These are phyloP conservation scores for Gonapodya prolifera DNA, from an alignment of 192 early-diverging fungal genomes.

Conservation along the genomic window DNA sequence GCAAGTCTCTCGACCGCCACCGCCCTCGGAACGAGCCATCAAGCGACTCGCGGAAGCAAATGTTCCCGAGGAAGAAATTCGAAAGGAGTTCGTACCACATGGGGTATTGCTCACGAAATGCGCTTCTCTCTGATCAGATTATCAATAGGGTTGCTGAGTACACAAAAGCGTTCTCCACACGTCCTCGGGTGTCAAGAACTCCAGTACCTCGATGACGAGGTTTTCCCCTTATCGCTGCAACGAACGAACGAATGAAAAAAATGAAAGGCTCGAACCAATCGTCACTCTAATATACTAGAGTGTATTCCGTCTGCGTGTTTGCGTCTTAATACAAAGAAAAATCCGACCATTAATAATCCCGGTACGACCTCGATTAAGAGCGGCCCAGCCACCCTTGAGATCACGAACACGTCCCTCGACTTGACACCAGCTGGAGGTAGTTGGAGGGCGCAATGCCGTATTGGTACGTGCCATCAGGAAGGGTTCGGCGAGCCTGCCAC, in stretches of 20 bases:
- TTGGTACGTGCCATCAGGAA: constrained; percentile 42
- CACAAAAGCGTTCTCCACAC: not conserved
- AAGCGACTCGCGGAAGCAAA: not conserved
- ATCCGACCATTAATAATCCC: no score
- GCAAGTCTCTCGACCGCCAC: not conserved
- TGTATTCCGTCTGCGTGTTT: no score
- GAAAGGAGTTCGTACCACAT: not conserved
- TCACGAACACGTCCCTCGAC: not conserved
- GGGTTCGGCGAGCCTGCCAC: constrained; percentile 83
- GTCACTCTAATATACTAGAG: no score
- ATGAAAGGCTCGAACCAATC: no score
- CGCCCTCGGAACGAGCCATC: not conserved
- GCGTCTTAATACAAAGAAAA: no score
- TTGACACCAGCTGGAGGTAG: constrained; percentile 45
- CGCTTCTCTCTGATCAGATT: not conserved
- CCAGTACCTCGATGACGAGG: not conserved
- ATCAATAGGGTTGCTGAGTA: not conserved
- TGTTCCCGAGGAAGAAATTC: not conserved
- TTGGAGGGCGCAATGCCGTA: constrained; percentile 81
- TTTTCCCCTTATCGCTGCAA: not conserved
- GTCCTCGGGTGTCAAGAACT: not conserved
- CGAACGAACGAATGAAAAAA: not conserved
- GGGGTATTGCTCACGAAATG: not conserved
- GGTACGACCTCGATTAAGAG: not conserved
- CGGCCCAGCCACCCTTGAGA: not conserved